phyloP scores from a whole-genome alignment of 2,329 filamentous ascomycete species.

The Aquanectria penicillioides region DNA sequence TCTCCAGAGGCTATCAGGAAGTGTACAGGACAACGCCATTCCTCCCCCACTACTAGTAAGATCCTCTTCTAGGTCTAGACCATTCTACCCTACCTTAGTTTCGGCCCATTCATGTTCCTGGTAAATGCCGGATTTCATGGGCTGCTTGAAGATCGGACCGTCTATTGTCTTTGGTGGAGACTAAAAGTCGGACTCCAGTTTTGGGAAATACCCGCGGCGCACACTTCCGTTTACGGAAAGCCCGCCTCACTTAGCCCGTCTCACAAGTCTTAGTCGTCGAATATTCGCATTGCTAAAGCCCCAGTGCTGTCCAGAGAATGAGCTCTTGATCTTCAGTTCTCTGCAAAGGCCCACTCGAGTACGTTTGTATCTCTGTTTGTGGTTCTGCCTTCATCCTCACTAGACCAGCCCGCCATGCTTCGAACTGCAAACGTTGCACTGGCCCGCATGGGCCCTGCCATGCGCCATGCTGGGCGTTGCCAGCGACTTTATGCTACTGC shows the following conservation, averaged over 20 bases:
- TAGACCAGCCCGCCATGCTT: background rate
- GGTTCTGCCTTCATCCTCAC: background rate
- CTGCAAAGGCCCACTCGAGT: background rate
- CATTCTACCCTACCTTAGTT: too few relatives aligned
- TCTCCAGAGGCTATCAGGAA: too few relatives aligned
- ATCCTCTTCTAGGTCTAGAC: too few relatives aligned
- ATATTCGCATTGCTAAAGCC: too few relatives aligned
- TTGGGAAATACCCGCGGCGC: background rate
- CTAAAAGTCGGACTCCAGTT: background rate
- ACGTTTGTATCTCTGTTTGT: background rate
- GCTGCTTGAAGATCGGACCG: too few relatives aligned
- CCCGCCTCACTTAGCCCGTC: background rate
- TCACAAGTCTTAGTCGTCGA: background rate
- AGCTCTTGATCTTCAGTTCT: background rate
- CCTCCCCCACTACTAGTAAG: too few relatives aligned
- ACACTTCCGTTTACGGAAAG: background rate
- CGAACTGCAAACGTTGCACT: background rate
- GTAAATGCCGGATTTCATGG: too few relatives aligned
- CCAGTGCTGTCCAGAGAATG: background rate
- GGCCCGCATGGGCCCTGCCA: background rate
- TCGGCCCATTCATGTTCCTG: too few relatives aligned
- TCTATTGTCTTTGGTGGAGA: too few relatives aligned
- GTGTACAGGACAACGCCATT: too few relatives aligned
- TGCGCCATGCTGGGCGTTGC: background rate
- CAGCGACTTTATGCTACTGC: background rate